Percentiles rank a stretch among this genome's conserved stretches.
Conservation (phyloP, 352 stramenopile genomes). For the Globisporangium ultimum region DNA sequence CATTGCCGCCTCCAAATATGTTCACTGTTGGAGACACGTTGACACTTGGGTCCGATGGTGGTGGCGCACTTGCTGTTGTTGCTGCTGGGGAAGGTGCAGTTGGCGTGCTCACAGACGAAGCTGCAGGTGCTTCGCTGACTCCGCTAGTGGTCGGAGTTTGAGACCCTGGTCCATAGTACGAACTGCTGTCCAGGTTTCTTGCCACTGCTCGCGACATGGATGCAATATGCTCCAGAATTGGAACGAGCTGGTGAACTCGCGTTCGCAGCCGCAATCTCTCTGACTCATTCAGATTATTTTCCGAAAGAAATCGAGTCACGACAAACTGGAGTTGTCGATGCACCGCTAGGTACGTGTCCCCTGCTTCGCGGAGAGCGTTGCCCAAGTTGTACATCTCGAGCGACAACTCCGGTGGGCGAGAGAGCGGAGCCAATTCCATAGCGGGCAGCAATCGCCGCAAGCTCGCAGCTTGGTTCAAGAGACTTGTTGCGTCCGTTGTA, state of each 20-base stretch:
- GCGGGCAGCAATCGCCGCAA: conserved; percentile 26
- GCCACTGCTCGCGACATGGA: conserved; percentile 11
- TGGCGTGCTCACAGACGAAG: background rate
- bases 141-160: background rate
- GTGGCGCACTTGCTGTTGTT: background rate
- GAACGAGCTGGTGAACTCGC: conserved; percentile 21
- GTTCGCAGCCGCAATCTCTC: conserved; percentile 22
- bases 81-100: background rate
- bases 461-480: conserved; percentile 20
- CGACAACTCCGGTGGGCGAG: conserved; percentile 16
- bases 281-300: conserved; percentile 18
- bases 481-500: background rate
- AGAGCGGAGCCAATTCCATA: conserved; percentile 20
- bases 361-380: conserved; percentile 23
- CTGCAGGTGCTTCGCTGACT: background rate
- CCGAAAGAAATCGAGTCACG: conserved; percentile 19
- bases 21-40: conserved; percentile 10
- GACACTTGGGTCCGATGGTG: background rate
- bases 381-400: conserved; percentile 29
- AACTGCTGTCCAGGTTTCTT: conserved; percentile 15
- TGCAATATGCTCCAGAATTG: conserved; percentile 15
- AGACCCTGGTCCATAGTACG: conserved; percentile 7
- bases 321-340: conserved; percentile 33
- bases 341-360: conserved; percentile 33
- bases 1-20: conserved; percentile 9